These are phyloP conservation scores for Gentiana macrophylla DNA, from an alignment of 257 asterid species.

Conservation along the genomic window DNA sequence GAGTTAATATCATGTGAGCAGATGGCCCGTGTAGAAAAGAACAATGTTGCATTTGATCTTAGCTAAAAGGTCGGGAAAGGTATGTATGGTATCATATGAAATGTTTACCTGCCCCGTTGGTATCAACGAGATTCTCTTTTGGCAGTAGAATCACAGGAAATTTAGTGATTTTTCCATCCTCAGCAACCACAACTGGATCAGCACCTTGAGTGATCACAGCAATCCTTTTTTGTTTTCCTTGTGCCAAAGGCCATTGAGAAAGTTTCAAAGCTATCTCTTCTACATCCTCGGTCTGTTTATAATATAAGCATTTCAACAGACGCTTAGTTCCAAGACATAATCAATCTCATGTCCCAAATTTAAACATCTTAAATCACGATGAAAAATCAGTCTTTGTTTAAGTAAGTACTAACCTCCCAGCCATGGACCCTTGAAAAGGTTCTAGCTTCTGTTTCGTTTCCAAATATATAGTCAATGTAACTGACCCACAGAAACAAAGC, in stretches of 20 bases:
- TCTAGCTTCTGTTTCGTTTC: conserved; percentile 91
- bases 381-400: neutral
- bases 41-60: neutral
- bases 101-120: conserved; percentile 80
- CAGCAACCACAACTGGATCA: conserved; percentile 85
- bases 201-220: conserved; percentile 88
- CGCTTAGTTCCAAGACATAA: conserved; percentile 1
- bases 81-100: too few relatives aligned
- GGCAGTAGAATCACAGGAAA: conserved; percentile 63
- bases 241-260: conserved; percentile 82
- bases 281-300: conserved; percentile 57
- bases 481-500: conserved; percentile 29
- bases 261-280: conserved; percentile 87
- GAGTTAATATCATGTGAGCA: neutral
- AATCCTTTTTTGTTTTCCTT: conserved; percentile 69
- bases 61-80: too few relatives aligned
- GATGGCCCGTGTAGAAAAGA: neutral
- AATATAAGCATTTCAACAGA: conserved; percentile 9
- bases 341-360: too few relatives aligned
- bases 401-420: conserved; percentile 68
- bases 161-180: conserved; percentile 73
- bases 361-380: neutral
- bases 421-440: conserved; percentile 85
- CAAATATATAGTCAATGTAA: conserved; percentile 68
- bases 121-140: conserved; percentile 83